These are phyloP conservation scores for Papilionanthe hybrid DNA, from an alignment of 116 monocot species.

Conservation along the genomic window DNA sequence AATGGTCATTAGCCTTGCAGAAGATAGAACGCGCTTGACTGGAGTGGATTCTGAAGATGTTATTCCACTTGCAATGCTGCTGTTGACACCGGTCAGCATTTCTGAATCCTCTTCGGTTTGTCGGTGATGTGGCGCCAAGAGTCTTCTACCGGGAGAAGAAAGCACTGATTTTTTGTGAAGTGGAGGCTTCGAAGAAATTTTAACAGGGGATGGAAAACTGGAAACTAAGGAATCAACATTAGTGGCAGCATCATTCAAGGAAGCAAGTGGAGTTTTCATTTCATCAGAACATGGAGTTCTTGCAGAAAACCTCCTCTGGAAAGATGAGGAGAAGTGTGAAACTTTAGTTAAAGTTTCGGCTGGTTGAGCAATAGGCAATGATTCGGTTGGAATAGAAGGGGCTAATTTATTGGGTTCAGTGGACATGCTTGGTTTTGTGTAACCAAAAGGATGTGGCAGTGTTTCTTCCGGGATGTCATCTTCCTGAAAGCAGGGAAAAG, in stretches of 20 bases:
- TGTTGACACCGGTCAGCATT: neutral
- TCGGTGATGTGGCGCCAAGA: neutral
- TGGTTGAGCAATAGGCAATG: neutral
- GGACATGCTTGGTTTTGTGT: constrained; percentile 9
- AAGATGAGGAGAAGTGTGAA: constrained; percentile 48
- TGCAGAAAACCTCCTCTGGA: constrained; percentile 41
- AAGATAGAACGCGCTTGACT: constrained; percentile 50
- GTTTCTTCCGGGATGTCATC: constrained; percentile 66
- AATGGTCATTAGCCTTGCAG: constrained; percentile 44
- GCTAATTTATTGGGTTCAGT: neutral
- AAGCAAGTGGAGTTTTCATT: constrained; percentile 14
- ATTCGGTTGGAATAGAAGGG: neutral
- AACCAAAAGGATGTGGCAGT: constrained; percentile 70
- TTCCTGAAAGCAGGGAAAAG: constrained; percentile 33
- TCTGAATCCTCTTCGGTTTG: neutral
- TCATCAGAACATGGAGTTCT: constrained; percentile 12
- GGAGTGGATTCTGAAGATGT: constrained; percentile 49
- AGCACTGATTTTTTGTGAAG: constrained; percentile 18
- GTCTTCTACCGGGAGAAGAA: neutral
- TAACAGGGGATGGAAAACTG: constrained; percentile 20
- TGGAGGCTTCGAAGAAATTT: constrained; percentile 11
- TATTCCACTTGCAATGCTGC: constrained; percentile 1
- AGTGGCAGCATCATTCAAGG: neutral
- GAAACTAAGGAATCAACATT: constrained; percentile 10
- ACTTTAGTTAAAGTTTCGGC: constrained; percentile 12